Base-by-base conservation (phyloP, 2,329 filamentous ascomycete genomes). In the Aureobasidium namibiae region DNA sequence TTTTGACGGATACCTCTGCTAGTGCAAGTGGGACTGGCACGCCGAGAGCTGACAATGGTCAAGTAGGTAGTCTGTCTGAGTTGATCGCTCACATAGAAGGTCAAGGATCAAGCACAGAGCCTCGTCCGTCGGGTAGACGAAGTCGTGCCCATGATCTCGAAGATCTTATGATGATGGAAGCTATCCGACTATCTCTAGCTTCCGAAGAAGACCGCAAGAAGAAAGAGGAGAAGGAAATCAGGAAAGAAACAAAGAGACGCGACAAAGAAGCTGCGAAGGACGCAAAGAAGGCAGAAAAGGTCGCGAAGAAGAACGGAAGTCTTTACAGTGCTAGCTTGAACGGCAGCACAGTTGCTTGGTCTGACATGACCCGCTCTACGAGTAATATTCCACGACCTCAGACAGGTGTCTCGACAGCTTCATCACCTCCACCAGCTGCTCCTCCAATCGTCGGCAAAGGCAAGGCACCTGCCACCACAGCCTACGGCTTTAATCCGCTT, bases 111-210 rank as follows among this genome's bases (percentile, higher is more conserved):
- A 42, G 54, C 46, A 24, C 38, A 36, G 39, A 59, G 33, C 74
- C 71, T 14, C 73, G 80, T 8, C 71, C 73, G 18, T 81, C 78
- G 65, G 82, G 81, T 36, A 75, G 85, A 61, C 76, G 83, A 62
- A 82, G 73, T 59, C 81, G 90, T 31, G 84, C 95, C 69, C 90
- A 95, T 23, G 92, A 97, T 65, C 80, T 97, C 0, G 94, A 99
- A 70, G 92, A 96, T 50, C 89, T 99, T 78, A 99, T 99, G 94
- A 91, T 97, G 79, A 90, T 94, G 80, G 94, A 99, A 72, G 94
- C 94, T 0, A 95, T 99, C 49, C 82, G 94, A 39, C 73, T 96
- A 31, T 96, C 91, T 49, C 78, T 99, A n/a, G 91, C 88, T 0
- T 87, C 90, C 1, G 94, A 99, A 70, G 92, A 97, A 67, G 92